Evolutionary conservation across 1,284 basidiomycete species (phyloP), one percentile per base, ranked within the genome.

Genomic region (Polyporus tsugae): DNA sequence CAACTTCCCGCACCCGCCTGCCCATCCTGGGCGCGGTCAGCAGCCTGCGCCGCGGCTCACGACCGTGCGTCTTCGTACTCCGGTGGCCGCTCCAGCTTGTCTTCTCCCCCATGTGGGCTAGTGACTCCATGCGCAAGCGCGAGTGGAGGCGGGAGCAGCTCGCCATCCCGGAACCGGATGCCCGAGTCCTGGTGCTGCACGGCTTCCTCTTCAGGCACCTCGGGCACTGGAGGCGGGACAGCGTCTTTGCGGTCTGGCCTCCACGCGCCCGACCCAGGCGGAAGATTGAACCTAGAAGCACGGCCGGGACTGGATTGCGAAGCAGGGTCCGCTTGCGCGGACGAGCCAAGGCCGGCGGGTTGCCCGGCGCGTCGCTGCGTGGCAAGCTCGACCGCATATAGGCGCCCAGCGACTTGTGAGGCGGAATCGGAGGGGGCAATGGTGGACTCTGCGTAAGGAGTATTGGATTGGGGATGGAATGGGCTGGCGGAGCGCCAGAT

Each of bases 171-270:
- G 60, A 70, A 70, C 46, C 71, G 64, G 44, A 68, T 64, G 36
- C 71, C 69, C 71, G 71, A 72, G 69, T 70, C 71, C 63, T 68
- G 64, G 69, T 70, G 68, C 66, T 66, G 66, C 38, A 63, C 63
- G 49, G 67, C 63, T 59, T 68, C 66, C 53, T 57, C 55, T 58
- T 67, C 68, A 19, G 66, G 69, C 38, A 63, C 61, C 63, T 65
- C 63, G 39, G 63, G 66, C 41, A 67, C 63, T 60, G 66, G 55
- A 61, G 63, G 69, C 66, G 66, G 65, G 29, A 60, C 36, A 13
- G 62, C 29, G 38, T 59, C 60, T 60, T 72, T 67, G 63, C 60
- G 62, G 42, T 67, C 70, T 57, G 62, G 19, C 46, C 46, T 29
- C 62, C 41, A 25, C 46, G 58, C 46, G 17, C 57, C 57, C 35